These are phyloP conservation scores for Aspergillus pseudonomiae DNA, from an alignment of 2,329 filamentous ascomycete genomes.

Conservation along the genomic window DNA sequence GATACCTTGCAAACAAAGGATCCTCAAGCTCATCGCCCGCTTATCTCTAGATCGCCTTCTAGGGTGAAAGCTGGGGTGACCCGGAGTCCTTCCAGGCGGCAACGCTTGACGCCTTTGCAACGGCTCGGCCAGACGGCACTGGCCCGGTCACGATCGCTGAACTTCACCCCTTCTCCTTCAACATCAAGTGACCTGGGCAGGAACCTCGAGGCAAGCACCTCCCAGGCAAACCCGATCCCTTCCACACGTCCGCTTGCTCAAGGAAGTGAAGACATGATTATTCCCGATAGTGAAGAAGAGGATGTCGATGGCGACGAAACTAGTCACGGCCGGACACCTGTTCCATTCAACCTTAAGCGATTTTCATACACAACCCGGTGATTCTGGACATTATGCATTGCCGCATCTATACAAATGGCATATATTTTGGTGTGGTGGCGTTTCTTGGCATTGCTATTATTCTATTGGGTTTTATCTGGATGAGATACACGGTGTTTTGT, in stretches of 20 bases:
- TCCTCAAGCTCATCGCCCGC: neutral
- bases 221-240: neutral
- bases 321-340: slow-evolving; percentile 9
- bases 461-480: slow-evolving; percentile 5
- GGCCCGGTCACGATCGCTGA: slow-evolving; percentile 42
- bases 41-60: neutral
- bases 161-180: slow-evolving; percentile 17
- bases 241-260: slow-evolving; percentile 13
- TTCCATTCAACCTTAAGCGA: slow-evolving; percentile 38
- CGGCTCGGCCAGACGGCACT: slow-evolving; percentile 45
- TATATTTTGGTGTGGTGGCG: neutral
- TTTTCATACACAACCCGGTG: slow-evolving; percentile 29
- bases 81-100: slow-evolving; percentile 7
- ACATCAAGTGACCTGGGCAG: slow-evolving; percentile 1
- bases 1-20: neutral
- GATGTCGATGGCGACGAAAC: slow-evolving; percentile 29
- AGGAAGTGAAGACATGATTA: slow-evolving; percentile 57
- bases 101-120: slow-evolving; percentile 43
- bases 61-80: neutral
- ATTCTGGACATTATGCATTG: neutral
- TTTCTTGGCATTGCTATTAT: slow-evolving; percentile 4
- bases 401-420: neutral
- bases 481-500: slow-evolving; percentile 3
- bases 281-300: slow-evolving; percentile 55
- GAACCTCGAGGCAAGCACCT: neutral